Evolutionary conservation across 768 basidiomycete genomes (phyloP).

Genomic region (Dendrothele bispora): DNA sequence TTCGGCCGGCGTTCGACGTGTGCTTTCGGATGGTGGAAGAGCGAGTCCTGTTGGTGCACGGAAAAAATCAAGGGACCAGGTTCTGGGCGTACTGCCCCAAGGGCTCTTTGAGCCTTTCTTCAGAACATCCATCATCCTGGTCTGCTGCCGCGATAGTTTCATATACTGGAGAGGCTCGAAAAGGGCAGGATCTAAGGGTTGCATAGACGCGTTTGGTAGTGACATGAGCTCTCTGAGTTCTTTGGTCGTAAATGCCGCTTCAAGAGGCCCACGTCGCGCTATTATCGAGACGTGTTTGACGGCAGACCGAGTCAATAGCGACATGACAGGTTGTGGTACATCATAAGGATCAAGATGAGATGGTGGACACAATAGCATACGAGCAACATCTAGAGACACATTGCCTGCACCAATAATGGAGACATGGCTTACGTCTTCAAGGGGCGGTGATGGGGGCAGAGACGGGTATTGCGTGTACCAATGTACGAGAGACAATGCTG

Average conservation of each 20-base stretch:
- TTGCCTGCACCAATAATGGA: conserved; percentile 93
- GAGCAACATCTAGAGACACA: conserved; percentile 89
- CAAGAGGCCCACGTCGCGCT: conserved; percentile 82
- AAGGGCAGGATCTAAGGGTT: conserved; percentile 42
- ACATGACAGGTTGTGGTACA: conserved; percentile 73
- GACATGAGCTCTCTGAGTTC: conserved; percentile 85
- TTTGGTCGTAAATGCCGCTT: conserved; percentile 90
- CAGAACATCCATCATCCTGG: conserved; percentile 65
- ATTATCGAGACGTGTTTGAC: conserved; percentile 82
- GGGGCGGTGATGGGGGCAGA: conserved; percentile 54
- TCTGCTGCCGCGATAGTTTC: conserved; percentile 60
- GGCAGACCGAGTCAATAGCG: conserved; percentile 56
- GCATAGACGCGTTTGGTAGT: conserved; percentile 65
- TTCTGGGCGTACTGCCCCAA: conserved; percentile 53
- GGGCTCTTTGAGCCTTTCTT: conserved; percentile 57
- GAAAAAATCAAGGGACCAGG: conserved; percentile 85
- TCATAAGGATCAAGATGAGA: conserved; percentile 68
- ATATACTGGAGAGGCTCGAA: conserved; percentile 35
- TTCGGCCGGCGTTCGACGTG: conserved; percentile 24
- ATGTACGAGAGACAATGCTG: conserved; percentile 84
- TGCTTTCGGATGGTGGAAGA: conserved; percentile 17
- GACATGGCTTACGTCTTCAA: conserved; percentile 68
- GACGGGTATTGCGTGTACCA: conserved; percentile 97
- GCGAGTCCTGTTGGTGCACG: conserved; percentile 59
- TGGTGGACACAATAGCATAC: conserved; percentile 80